Conservation (phyloP, 768 basidiomycete genomes). For the Lactarius pseudohatsudake region DNA sequence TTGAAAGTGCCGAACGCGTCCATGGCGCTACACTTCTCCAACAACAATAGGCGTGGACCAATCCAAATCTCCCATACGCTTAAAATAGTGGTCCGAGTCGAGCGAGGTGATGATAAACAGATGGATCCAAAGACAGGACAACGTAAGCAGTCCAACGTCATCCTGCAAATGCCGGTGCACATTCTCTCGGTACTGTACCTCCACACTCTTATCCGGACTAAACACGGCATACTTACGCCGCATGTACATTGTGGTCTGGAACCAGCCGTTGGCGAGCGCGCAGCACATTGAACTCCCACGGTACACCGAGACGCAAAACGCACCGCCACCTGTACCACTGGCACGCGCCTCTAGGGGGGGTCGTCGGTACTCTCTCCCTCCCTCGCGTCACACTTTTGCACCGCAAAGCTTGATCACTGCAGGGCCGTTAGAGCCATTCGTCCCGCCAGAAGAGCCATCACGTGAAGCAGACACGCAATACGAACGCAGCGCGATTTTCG, state of each 20-base stretch:
- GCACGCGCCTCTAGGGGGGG: neutral
- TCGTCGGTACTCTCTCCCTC: neutral
- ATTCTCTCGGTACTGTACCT: slow-evolving; percentile 72
- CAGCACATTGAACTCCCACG: slow-evolving; percentile 16
- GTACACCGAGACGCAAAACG: slow-evolving; percentile 12
- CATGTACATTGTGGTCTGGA: neutral
- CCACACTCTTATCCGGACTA: neutral
- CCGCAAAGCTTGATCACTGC: neutral
- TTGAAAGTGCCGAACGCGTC: slow-evolving; percentile 68
- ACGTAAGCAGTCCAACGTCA: slow-evolving; percentile 83
- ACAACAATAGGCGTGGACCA: slow-evolving; percentile 74
- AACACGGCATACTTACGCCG: neutral
- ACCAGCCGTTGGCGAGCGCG: slow-evolving; percentile 20
- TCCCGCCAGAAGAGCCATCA: slow-evolving; percentile 5
- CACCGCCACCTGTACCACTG: neutral
- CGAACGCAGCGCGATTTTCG: slow-evolving; percentile 50
- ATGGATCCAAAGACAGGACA: slow-evolving; percentile 66
- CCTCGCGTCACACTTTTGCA: neutral
- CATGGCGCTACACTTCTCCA: slow-evolving; percentile 65
- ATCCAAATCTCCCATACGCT: slow-evolving; percentile 74
- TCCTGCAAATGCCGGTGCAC: slow-evolving; percentile 80
- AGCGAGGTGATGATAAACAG: slow-evolving; percentile 69
- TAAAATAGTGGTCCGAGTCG: slow-evolving; percentile 80
- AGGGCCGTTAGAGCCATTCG: neutral
- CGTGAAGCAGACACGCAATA: slow-evolving; percentile 41